Percentiles rank a stretch among this genome's conserved stretches.
Conservation (phyloP, 2,329 filamentous ascomycete genomes). For the Trichoderma sp. region DNA sequence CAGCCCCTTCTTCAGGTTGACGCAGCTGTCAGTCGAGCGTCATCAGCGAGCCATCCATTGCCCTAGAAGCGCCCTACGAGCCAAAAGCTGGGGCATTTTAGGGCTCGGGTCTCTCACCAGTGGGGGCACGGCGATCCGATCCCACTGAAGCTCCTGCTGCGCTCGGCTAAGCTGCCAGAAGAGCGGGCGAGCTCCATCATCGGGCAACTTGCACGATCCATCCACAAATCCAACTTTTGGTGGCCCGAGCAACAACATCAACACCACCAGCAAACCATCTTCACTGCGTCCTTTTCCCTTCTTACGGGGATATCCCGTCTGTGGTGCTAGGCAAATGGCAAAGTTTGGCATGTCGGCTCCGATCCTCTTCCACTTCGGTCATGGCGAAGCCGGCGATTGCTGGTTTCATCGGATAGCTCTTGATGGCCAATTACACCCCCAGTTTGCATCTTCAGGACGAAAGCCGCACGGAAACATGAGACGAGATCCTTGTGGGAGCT, state of each 20-base stretch:
- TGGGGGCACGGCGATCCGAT: background rate
- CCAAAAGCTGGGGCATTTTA: conserved; percentile 1
- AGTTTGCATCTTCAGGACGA: background rate
- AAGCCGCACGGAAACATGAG: no score
- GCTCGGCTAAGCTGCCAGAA: background rate
- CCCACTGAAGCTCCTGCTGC: background rate
- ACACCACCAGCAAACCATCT: background rate
- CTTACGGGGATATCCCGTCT: background rate
- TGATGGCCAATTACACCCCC: background rate
- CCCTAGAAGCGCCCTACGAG: background rate
- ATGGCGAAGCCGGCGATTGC: background rate
- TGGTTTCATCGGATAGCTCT: no score
- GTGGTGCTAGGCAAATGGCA: background rate
- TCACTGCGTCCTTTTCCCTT: background rate
- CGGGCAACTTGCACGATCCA: background rate
- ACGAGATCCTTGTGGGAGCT: background rate
- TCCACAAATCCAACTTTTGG: background rate
- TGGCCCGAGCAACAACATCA: background rate
- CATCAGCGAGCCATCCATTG: background rate
- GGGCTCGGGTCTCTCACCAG: background rate
- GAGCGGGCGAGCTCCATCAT: background rate
- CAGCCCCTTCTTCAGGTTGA: no score
- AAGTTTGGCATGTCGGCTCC: background rate
- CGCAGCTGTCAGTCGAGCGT: background rate
- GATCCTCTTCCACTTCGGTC: no score